Conservation (phyloP, 2,329 filamentous ascomycete species). For the Apiospora kogelbergensis region DNA sequence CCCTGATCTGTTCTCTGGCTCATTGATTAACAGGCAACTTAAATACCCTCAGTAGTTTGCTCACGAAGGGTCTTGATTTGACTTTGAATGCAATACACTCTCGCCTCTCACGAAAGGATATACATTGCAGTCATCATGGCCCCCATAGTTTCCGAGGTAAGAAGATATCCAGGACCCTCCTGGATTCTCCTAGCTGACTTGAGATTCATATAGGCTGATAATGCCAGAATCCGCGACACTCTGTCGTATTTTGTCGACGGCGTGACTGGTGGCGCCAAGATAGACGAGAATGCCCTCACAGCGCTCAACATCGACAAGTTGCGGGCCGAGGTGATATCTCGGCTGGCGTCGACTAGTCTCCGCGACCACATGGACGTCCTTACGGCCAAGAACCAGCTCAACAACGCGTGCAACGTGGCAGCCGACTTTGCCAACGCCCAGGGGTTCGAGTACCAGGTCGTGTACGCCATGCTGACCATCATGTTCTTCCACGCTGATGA, state of each 20-base stretch:
- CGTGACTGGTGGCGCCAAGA: slow-evolving; percentile 9
- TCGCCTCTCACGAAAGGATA: background rate
- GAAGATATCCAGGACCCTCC: no score
- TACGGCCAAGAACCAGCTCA: slow-evolving; percentile 13
- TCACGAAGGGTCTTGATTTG: background rate
- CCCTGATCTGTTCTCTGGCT: no score
- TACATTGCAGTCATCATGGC: background rate
- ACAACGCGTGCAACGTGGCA: slow-evolving; percentile 12
- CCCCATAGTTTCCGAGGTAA: background rate
- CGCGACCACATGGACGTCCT: slow-evolving; percentile 11
- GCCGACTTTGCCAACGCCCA: slow-evolving; percentile 13
- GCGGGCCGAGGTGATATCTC: background rate
- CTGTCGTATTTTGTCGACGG: slow-evolving; percentile 12
- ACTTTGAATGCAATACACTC: background rate
- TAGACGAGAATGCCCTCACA: slow-evolving; percentile 13
- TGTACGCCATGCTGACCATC: slow-evolving; percentile 13
- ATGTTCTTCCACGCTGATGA: slow-evolving; percentile 16
- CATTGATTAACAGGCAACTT: no score
- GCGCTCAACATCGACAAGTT: slow-evolving; percentile 5
- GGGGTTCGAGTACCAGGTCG: slow-evolving; percentile 15
- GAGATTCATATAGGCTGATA: background rate
- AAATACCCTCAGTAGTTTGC: background rate
- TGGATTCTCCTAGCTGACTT: background rate
- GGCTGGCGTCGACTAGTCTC: background rate
- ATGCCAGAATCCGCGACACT: slow-evolving; percentile 10